These are phyloP conservation scores for Trametes gibbosa DNA, from an alignment of 768 basidiomycete genomes.

Conservation along the genomic window DNA sequence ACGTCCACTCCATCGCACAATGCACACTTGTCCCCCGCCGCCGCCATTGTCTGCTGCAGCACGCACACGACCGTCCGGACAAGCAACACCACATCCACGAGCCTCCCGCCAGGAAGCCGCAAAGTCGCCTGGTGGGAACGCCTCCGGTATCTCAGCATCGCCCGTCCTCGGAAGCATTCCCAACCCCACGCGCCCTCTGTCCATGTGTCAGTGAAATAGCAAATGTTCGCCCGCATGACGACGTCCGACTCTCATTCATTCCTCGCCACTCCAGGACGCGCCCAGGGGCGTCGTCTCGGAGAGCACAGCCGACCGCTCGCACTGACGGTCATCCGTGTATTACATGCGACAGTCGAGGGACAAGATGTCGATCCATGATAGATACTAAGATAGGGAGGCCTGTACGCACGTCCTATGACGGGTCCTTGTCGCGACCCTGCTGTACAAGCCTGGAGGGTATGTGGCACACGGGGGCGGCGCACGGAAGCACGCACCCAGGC, in stretches of 20 bases:
- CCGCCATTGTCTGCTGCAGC: too few species aligned
- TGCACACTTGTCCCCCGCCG: constrained; percentile 1
- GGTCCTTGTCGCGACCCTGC: neutral
- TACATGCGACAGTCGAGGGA: neutral
- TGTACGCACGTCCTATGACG: neutral
- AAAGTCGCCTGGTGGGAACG: too few species aligned
- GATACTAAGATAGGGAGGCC: constrained; percentile 5
- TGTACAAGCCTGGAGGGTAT: neutral
- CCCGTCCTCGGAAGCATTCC: too few species aligned
- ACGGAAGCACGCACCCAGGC: neutral
- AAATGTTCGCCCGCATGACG: neutral
- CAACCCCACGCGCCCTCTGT: neutral
- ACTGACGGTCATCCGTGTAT: neutral
- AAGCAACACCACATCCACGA: too few species aligned
- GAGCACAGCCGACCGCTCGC: neutral
- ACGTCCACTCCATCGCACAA: neutral
- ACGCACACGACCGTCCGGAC: too few species aligned
- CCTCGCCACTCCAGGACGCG: neutral
- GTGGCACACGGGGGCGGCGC: too few species aligned
- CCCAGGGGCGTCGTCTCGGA: neutral
- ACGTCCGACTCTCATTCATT: neutral
- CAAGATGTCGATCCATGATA: constrained; percentile 1
- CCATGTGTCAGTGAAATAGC: too few species aligned
- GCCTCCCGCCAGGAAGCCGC: too few species aligned
- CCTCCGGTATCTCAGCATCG: too few species aligned